Conservation (phyloP, 495 filamentous ascomycete genomes). For the Trichocladium uniseriatum region DNA sequence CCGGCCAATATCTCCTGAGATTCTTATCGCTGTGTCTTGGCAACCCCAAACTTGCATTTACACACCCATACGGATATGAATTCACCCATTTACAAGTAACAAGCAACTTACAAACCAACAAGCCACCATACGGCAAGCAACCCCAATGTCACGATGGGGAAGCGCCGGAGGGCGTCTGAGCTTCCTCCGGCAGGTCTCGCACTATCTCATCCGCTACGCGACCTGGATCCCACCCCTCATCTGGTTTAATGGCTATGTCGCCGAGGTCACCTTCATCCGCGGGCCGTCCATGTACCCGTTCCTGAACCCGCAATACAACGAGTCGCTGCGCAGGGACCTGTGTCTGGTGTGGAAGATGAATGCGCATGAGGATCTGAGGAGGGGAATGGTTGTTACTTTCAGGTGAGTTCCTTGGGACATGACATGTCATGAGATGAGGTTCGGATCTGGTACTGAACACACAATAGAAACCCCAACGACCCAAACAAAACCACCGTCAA, state of each 20-base stretch:
- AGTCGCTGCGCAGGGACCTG: constrained; percentile 46
- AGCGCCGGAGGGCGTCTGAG: constrained; percentile 11
- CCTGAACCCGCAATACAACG: constrained; percentile 55
- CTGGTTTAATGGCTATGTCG: constrained; percentile 55
- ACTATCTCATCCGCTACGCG: constrained; percentile 43
- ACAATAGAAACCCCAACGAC: constrained; percentile 57
- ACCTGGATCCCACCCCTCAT: constrained; percentile 55
- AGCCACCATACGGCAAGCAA: too few species aligned
- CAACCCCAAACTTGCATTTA: neutral
- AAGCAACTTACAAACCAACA: neutral
- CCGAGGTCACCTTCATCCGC: constrained; percentile 51
- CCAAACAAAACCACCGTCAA: constrained; percentile 55
- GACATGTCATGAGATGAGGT: too few species aligned
- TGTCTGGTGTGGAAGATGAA: constrained; percentile 43
- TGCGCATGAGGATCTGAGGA: constrained; percentile 33
- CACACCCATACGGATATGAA: neutral
- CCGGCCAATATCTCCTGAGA: neutral
- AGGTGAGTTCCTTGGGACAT: constrained; percentile 33
- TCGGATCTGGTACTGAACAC: too few species aligned
- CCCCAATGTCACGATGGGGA: constrained; percentile 30
- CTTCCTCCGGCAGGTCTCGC: constrained; percentile 31
- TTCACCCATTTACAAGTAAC: too few species aligned
- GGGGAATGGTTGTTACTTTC: constrained; percentile 48
- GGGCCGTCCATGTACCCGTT: constrained; percentile 73
- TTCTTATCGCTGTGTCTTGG: constrained; percentile 3